Evolutionary conservation across 106 monocot genomes (phyloP), one percentile per base, ranked within the genome.

Genomic region (Acorus calamus): DNA sequence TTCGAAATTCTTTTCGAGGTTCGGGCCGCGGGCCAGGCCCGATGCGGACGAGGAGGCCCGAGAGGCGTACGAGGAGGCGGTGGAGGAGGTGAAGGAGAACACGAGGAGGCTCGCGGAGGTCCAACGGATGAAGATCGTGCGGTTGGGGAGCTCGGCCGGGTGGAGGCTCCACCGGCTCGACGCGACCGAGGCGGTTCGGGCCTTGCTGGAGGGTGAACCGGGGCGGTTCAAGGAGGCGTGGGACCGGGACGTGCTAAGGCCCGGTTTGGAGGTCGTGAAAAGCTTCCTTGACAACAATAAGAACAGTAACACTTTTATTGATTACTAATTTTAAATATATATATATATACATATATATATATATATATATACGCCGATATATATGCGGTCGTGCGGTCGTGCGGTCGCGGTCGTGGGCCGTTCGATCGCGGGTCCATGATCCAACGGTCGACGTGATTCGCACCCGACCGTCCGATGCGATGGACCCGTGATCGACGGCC

Each of bases 61-160:
- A 9, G 45, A 73, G 55, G 44, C 4, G 65, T 75, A 69, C 64
- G 70, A 63, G n/a, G 77, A 49, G 51, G 82, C 82, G 70, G 63
- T 94, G 73, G 78, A 53, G 68, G 79, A 62, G 62, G 74, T 86
- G 12, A 94, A 86, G 73, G 63, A 47, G 68, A 89, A 89, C 81
- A 94, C 94, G 49, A 74, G 89, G 73, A 67, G 66, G 73, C 79
- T 94, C 49, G 94, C 94, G 48, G 79, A 57, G 73, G 77, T 55
- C 66, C 94, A 94, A 71, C 75, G 79, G 63, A 45, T 79, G 70
- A 94, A 89, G 82, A 94, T 94, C 43, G 50, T 66, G 70, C 62
- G 79, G 60, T 55, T 94, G 76, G 69, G 12, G 56, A 73, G 57
- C 67, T 59, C 63, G 43, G n/a, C 58, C 58, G 84, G 83, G 13